Evolutionary conservation across 2,329 filamentous ascomycete genomes (phyloP).

Genomic region (Cytospora mali): DNA sequence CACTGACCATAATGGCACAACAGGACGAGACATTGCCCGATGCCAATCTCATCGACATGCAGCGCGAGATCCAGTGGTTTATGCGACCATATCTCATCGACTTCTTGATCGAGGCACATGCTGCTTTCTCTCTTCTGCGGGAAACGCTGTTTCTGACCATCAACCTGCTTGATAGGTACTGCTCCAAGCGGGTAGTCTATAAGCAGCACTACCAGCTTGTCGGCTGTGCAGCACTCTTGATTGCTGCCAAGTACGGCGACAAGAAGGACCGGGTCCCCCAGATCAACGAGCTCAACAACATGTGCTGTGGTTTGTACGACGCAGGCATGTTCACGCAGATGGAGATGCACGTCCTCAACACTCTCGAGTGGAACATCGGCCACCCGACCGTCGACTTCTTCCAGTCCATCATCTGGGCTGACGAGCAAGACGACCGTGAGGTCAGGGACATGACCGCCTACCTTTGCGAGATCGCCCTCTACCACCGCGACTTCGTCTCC

Average conservation of each 20-base stretch:
- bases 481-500: slow-evolving; percentile 96
- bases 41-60: slow-evolving; percentile 97
- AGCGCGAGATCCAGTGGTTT: slow-evolving; percentile 99
- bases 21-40: slow-evolving; percentile 86
- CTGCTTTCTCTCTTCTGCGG: slow-evolving; percentile 89
- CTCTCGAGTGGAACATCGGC: slow-evolving; percentile 92
- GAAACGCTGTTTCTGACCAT: slow-evolving; percentile 95
- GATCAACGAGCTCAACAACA: slow-evolving; percentile 94
- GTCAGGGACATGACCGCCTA: slow-evolving; percentile 95
- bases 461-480: slow-evolving; percentile 91
- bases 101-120: slow-evolving; percentile 96
- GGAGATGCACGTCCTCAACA: slow-evolving; percentile 99
- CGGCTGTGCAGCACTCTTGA: slow-evolving; percentile 91
- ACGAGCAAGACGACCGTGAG: slow-evolving; percentile 78
- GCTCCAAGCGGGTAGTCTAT: slow-evolving; percentile 95
- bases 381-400: slow-evolving; percentile 97
- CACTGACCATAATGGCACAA: slow-evolving; percentile 10
- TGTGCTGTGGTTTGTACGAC: slow-evolving; percentile 98
- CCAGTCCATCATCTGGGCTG: slow-evolving; percentile 81
- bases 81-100: slow-evolving; percentile 98
- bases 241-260: slow-evolving; percentile 97
- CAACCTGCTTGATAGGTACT: slow-evolving; percentile 96
- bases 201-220: slow-evolving; percentile 99
- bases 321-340: slow-evolving; percentile 99
- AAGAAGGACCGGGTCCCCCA: slow-evolving; percentile 99